phyloP scores from a whole-genome alignment of 2,329 filamentous ascomycete genomes.

The Epichloe coenophiala region DNA sequence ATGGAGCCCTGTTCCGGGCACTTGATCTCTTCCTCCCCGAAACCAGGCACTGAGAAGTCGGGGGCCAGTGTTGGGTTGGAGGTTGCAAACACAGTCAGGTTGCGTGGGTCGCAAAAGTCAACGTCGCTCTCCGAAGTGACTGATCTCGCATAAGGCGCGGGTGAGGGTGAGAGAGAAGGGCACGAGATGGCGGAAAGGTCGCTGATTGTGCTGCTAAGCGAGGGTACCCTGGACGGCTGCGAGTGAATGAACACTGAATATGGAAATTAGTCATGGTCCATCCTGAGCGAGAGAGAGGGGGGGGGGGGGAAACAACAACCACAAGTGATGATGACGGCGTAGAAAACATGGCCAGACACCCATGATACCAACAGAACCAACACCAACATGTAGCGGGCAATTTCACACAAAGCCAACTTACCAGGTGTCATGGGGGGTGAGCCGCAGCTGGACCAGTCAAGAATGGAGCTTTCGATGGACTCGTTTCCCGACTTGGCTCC shows the following conservation, averaged over 20 bases:
- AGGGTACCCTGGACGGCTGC: conserved; percentile 36
- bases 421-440: conserved; percentile 86
- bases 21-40: conserved; percentile 51
- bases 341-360: background rate
- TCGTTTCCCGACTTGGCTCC: conserved; percentile 59
- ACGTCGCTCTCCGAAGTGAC: conserved; percentile 57
- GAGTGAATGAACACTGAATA: conserved; percentile 35
- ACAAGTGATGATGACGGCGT: background rate
- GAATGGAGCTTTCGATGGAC: conserved; percentile 57
- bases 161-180: conserved; percentile 78
- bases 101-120: conserved; percentile 83
- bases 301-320: background rate
- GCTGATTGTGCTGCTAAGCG: conserved; percentile 49
- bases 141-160: conserved; percentile 62
- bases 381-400: background rate
- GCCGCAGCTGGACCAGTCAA: conserved; percentile 63
- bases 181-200: conserved; percentile 66
- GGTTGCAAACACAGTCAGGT: conserved; percentile 58
- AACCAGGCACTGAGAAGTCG: conserved; percentile 52
- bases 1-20: conserved; percentile 33
- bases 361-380: background rate
- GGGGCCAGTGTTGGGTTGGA: conserved; percentile 35
- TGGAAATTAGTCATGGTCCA: conserved; percentile 21
- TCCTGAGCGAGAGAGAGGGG: conserved; percentile 1
- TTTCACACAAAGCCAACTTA: conserved; percentile 36